Conservation (phyloP, 2,329 filamentous ascomycete species). For the Pochonia chlamydosporia region DNA sequence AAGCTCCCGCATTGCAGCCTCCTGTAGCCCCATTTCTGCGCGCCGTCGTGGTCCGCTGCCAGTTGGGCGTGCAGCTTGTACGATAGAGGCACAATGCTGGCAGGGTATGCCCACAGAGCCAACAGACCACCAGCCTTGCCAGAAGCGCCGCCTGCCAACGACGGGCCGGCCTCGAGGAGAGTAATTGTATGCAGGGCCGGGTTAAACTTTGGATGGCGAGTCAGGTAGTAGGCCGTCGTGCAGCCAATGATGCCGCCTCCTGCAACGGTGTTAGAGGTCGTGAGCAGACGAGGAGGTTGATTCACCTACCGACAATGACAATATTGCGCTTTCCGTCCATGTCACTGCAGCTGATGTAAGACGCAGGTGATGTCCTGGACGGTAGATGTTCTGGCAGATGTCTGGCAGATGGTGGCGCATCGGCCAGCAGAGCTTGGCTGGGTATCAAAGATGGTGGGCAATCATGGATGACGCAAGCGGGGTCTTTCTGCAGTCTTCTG, state of each 20-base stretch:
- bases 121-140: conserved; percentile 92
- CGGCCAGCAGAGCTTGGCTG: neutral
- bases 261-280: conserved; percentile 23
- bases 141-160: conserved; percentile 84
- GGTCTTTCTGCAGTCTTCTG: neutral
- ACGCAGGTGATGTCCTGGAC: too few species aligned
- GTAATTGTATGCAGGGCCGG: conserved; percentile 71
- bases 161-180: conserved; percentile 75
- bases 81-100: conserved; percentile 75
- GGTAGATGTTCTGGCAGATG: neutral
- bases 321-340: conserved; percentile 38
- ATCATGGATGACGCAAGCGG: conserved; percentile 13
- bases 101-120: conserved; percentile 86
- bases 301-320: conserved; percentile 41
- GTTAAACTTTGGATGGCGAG: conserved; percentile 77
- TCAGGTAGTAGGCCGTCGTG: conserved; percentile 87
- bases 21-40: conserved; percentile 80
- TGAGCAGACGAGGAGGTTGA: neutral
- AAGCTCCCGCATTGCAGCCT: conserved; percentile 66
- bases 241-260: conserved; percentile 91
- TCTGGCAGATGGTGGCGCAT: neutral
- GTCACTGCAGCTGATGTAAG: neutral
- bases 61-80: conserved; percentile 79
- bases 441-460: too few species aligned
- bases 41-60: conserved; percentile 76